Evolutionary conservation across 495 filamentous ascomycete genomes (phyloP), one percentile per base, ranked within the genome.

Genomic region (Talaromyces stipitatus): DNA sequence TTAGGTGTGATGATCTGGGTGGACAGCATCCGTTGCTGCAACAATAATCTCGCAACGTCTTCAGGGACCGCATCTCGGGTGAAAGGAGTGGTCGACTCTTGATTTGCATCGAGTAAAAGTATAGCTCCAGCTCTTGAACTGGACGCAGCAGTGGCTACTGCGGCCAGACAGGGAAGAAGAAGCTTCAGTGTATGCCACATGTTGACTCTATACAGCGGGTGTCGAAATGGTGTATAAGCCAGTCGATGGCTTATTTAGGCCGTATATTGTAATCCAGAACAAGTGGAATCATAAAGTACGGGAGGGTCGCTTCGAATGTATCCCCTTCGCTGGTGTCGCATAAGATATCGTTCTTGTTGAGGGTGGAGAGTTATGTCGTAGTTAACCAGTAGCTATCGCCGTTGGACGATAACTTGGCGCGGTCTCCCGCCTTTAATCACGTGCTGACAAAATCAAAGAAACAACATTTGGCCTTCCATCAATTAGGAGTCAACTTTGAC

Each of bases 391-490:
- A 63, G 57, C 61, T 41, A 41, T 20, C n/a, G 36, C 6, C 18
- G 36, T 41, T 41, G n/a, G 36, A 14, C 36, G 36, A 41, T 41
- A 41, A 18, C 36, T 41, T 41, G 36, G 36, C 36, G 36, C n/a
- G n/a, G 33, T 36, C 36, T 41, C n/a, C 36, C 33, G 27, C 53
- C 29, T 32, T 53, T 14, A 18, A 41, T 64, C 64, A 66, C 64
- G 63, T 66, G 63, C 10, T 38, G 51, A 36, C 55, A 43, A 50
- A 55, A 41, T 45, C 22, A 3, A 38, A 11, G 43, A 26, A 47
- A 20, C 12, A 22, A 47, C 43, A 47, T 23, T 47, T 47, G 33
- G 18, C 43, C 47, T 33, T 30, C 46, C 8, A 54, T 8, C n/a
- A 18, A 16, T 41, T 16, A 41, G n/a, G 18, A 41, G 36, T 20